Base-by-base conservation (phyloP, 257 asterid species). In the Solanum virginianum region DNA sequence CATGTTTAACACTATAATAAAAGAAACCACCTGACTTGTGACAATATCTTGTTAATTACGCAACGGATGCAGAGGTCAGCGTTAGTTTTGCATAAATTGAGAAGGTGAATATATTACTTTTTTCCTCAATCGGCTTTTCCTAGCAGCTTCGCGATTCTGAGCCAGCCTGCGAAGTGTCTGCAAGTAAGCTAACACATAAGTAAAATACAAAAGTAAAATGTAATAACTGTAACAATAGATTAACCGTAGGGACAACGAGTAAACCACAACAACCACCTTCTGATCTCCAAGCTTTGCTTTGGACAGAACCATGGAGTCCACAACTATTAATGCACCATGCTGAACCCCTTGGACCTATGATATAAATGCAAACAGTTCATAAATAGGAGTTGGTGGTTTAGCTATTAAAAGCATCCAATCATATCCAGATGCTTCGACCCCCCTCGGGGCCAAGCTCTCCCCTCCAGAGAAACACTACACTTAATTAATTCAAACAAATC, bases 121-220 rank as follows among this genome's bases (percentile, higher is more conserved):
- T 90, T 95, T 97, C 86, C 99, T 92, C 91, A 95, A 87, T 11
- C 99, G 93, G 80, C 99, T 97, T 89, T 97, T 95, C 81, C 93
- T 90, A 18, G 99, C 99, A 86, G 99, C 99, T 91, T 97, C 99
- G 6, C 99, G 92, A 88, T 97, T 97, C 89, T 97, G 99, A 84
- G 99, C 99, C 82, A 94, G 91, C 88, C 99, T 89, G 77, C 98
- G 95, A 22, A 92, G 94, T 12, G 92, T 88, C 99, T 97, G 89
- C 84, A 89, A 56, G 49, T 80, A 80, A 83, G 15, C 18, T 49
- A 77, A 65, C 1, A 65, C 1, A 26, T 11, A 71, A 5, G 59
- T 41, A 69, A 69, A 53, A 69, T 69, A 57, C 81, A 14, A 26
- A 6, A 13, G 32, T 51, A 26, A 62, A 83, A 83, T 81, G 54